Percentiles rank a stretch among this genome's conserved stretches.
Evolutionary conservation across 257 asterid species (phyloP).

Genomic region (Solanum sejunctum): DNA sequence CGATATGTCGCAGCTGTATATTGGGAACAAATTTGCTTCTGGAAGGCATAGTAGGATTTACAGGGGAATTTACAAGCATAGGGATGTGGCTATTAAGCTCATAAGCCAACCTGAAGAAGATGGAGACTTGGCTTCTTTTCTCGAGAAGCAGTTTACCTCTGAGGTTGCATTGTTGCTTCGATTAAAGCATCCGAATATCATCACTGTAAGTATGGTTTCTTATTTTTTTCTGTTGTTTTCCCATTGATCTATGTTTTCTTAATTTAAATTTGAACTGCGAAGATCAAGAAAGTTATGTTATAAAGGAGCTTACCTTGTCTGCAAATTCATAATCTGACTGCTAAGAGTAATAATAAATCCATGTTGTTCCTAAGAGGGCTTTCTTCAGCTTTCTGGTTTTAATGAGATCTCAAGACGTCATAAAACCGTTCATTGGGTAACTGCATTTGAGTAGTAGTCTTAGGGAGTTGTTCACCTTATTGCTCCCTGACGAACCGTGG

Average conservation of each 20-base stretch:
- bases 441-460: not conserved
- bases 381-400: not conserved
- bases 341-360: not conserved
- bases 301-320: too few species aligned
- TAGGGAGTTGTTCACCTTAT: not conserved
- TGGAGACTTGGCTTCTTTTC: conserved; percentile 75
- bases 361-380: not conserved
- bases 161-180: conserved; percentile 81
- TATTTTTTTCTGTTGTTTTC: not conserved
- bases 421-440: not conserved
- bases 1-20: conserved; percentile 84
- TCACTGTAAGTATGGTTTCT: conserved; percentile 42
- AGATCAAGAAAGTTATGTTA: too few species aligned
- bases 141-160: conserved; percentile 82
- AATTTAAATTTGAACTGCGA: not conserved
- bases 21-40: conserved; percentile 87
- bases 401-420: not conserved
- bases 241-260: not conserved
- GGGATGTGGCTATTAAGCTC: conserved; percentile 88
- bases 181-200: conserved; percentile 80
- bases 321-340: too few species aligned
- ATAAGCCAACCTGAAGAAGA: conserved; percentile 96
- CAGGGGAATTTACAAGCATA: conserved; percentile 77
- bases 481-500: not conserved
- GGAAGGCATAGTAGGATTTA: conserved; percentile 93